Base-by-base conservation (phyloP, 2,329 filamentous ascomycete species). In the Trichophyton benhamiae region DNA sequence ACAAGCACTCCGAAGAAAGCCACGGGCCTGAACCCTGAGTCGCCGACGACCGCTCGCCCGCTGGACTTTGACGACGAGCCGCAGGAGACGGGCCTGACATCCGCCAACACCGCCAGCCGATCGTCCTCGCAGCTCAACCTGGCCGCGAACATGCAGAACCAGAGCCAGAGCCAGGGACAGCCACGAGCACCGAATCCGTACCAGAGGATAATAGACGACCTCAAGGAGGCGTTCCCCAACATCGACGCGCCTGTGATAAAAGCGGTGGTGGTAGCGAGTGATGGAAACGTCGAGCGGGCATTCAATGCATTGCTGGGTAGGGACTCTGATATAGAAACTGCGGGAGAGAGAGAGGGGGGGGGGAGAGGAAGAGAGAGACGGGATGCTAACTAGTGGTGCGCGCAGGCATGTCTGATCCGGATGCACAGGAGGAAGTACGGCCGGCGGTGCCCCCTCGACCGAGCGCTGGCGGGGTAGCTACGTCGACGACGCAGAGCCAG, bases 151-250 rank as follows among this genome's bases (percentile, higher is more conserved):
- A 82, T 87, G 46, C 95, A 96, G 77, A 91, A 91, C 36, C 91
- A 91, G 38, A 13, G 33, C 36, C 91, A 91, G 38, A 13, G 33
- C 33, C 33, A 38, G 33, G 11, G 9, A 13, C 33, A 38, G 33
- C 33, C 8, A 13, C 85, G 91, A 63, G 92, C 92, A 55, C 70
- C 89, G 69, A 89, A 84, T 65, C 87, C 94, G 65, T 82, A 87
- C 63, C 87, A 95, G 74, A 88, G 95, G 77, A 91, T 90, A 57
- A 87, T 92, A 75, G 83, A 84, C 68, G 96, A 91, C 2, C 80
- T 99, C 61, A 92, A 89, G 73, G 94, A 99, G 74, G 94, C 94
- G 0, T 99, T 99, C 69, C 94, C 94, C 0, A 82, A 79, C 61
- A 88, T 96, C 63, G 94, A 99, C 60, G 72, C 77, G 6, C 74